Evolutionary conservation across 495 filamentous ascomycete species (phyloP).

Genomic region (Podospora sp.): DNA sequence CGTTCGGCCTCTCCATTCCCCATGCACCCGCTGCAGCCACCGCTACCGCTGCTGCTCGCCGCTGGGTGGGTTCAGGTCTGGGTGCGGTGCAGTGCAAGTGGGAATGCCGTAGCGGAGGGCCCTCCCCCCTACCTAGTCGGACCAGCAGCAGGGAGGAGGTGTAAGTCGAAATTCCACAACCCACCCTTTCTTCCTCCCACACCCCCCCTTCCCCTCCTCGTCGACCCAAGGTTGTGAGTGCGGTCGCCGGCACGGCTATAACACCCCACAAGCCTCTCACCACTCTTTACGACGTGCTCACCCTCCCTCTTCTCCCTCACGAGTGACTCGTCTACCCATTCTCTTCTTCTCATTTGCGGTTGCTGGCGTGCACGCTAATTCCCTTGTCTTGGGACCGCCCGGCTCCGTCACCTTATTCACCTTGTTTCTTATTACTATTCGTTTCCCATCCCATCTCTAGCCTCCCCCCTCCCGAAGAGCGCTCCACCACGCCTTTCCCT

Average conservation of each 20-base stretch:
- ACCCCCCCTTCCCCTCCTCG: not conserved
- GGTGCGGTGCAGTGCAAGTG: not conserved
- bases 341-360: conserved; percentile 54
- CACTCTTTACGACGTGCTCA: conserved; percentile 47
- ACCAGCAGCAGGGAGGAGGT: no score
- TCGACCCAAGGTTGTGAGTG: conserved; percentile 21
- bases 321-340: conserved; percentile 47
- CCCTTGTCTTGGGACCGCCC: conserved; percentile 61
- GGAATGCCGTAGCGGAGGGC: not conserved
- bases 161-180: not conserved
- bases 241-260: conserved; percentile 39
- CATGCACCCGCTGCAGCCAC: not conserved
- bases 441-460: conserved; percentile 52
- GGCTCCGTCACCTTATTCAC: conserved; percentile 52
- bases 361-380: conserved; percentile 60
- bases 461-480: conserved; percentile 29
- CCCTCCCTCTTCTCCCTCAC: conserved; percentile 54
- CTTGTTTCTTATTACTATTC: conserved; percentile 56
- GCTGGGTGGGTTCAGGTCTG: not conserved
- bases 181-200: not conserved
- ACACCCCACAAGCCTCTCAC: conserved; percentile 44
- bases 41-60: not conserved
- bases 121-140: no score
- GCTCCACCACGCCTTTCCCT: conserved; percentile 53
- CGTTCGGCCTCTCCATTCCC: conserved; percentile 14